Percentiles rank a stretch among this genome's conserved stretches.
Conservation (phyloP, 1,284 basidiomycete species). For the Moesziomyces parantarcticus region DNA sequence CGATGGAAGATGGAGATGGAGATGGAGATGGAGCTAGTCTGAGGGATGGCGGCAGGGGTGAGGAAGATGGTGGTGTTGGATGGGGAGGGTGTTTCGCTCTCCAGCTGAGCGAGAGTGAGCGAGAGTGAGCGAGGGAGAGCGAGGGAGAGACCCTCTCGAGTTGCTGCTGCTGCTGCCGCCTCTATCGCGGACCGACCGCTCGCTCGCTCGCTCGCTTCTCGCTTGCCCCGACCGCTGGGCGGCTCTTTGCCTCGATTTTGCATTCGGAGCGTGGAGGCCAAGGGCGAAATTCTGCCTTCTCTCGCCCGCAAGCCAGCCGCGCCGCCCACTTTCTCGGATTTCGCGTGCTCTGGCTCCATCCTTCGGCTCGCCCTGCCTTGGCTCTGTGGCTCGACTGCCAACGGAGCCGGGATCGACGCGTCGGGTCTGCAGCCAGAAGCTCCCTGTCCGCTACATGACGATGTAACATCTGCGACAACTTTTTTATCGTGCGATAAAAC, state of each 20-base stretch:
- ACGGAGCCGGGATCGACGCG: not conserved
- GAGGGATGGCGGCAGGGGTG: no score
- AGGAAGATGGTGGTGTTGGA: not conserved
- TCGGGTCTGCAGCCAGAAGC: not conserved
- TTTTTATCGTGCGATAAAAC: no score
- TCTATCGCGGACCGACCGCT: not conserved
- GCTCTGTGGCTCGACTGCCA: no score
- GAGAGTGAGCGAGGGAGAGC: no score
- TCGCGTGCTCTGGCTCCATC: constrained; percentile 3
- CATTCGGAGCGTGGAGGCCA: not conserved
- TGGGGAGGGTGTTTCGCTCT: no score
- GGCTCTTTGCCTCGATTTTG: not conserved
- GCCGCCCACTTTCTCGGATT: constrained; percentile 8
- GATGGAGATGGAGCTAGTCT: not conserved
- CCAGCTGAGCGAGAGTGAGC: no score
- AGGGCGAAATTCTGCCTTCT: not conserved
- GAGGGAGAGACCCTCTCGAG: no score
- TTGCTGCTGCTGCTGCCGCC: no score
- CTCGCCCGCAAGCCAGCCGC: not conserved
- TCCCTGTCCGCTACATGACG: no score
- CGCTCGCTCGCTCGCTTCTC: constrained; percentile 1
- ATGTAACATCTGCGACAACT: not conserved
- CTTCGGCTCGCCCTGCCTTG: no score
- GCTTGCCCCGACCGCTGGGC: constrained; percentile 18
- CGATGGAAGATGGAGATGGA: no score